A percentile compares a stretch with the other conserved stretches of the same genome.
phyloP scores from a whole-genome alignment of 2,329 filamentous ascomycete genomes.

The Talaromyces sp. region DNA sequence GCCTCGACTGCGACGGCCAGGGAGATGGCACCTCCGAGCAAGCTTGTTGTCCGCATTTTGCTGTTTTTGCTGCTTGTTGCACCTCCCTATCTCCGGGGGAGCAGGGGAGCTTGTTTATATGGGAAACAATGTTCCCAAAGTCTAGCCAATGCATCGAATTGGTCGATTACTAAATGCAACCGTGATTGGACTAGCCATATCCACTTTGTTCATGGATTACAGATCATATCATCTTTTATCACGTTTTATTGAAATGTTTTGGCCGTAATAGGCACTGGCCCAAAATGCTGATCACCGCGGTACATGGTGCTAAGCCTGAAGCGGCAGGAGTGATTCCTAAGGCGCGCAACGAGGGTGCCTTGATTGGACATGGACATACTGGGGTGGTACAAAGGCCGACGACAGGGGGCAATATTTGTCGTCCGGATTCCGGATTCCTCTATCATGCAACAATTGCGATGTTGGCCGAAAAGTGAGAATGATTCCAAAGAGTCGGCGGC shows the following conservation, averaged over 20 bases:
- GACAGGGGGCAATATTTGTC: not conserved
- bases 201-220: not conserved
- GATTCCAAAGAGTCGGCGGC: not conserved
- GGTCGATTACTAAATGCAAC: not conserved
- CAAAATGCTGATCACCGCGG: not conserved
- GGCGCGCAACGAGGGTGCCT: not conserved
- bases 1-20: not conserved
- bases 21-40: slow-evolving; percentile 2
- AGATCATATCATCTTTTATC: not conserved
- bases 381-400: not conserved
- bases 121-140: not conserved
- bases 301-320: not conserved
- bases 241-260: not conserved
- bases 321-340: not conserved
- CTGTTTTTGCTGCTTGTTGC: not conserved
- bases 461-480: not conserved
- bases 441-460: no score
- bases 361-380: not conserved
- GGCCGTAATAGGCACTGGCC: not conserved
- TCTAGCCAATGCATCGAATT: not conserved
- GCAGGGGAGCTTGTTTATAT: not conserved
- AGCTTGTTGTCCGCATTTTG: slow-evolving; percentile 5
- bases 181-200: not conserved
- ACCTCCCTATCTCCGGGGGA: not conserved
- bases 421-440: not conserved